These are phyloP conservation scores for Hydnomerulius pinastri DNA, from an alignment of 768 basidiomycete species.

Conservation along the genomic window DNA sequence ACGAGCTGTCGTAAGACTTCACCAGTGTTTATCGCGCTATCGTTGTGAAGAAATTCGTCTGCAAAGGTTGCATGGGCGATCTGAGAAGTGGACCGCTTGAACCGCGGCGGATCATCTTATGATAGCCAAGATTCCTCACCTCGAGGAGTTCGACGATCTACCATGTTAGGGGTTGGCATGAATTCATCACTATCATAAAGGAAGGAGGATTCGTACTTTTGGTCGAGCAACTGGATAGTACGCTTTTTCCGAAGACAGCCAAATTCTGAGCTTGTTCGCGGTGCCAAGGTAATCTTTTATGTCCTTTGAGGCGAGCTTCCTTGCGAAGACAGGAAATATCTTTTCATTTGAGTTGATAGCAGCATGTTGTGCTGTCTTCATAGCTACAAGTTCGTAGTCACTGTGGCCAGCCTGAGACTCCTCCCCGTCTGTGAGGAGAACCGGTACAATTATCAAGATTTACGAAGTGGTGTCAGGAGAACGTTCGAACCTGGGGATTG, in stretches of 20 bases:
- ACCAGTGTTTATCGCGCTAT: constrained; percentile 2
- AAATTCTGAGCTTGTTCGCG: constrained; percentile 42
- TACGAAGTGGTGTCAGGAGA: background rate
- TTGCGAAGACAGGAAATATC: constrained; percentile 38
- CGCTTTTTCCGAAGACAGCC: constrained; percentile 49
- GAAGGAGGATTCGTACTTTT: constrained; percentile 38
- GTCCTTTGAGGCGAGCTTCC: constrained; percentile 34
- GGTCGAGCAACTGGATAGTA: constrained; percentile 53
- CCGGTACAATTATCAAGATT: background rate
- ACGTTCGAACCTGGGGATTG: background rate
- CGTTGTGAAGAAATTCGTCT: constrained; percentile 7
- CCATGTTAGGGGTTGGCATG: constrained; percentile 1
- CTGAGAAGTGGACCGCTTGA: constrained; percentile 18
- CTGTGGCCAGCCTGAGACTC: background rate
- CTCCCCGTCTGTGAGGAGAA: background rate
- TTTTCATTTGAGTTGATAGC: constrained; percentile 35
- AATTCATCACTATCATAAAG: constrained; percentile 3
- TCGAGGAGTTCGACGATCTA: constrained; percentile 54
- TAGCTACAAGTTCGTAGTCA: background rate
- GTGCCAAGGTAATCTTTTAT: constrained; percentile 18
- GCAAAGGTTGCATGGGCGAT: constrained; percentile 21
- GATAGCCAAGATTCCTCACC: constrained; percentile 44
- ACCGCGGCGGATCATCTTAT: too few species aligned
- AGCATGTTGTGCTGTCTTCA: constrained; percentile 15
- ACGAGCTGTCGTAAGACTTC: constrained; percentile 19